Conservation (phyloP, 495 filamentous ascomycete species). For the Durotheca rogersii region DNA sequence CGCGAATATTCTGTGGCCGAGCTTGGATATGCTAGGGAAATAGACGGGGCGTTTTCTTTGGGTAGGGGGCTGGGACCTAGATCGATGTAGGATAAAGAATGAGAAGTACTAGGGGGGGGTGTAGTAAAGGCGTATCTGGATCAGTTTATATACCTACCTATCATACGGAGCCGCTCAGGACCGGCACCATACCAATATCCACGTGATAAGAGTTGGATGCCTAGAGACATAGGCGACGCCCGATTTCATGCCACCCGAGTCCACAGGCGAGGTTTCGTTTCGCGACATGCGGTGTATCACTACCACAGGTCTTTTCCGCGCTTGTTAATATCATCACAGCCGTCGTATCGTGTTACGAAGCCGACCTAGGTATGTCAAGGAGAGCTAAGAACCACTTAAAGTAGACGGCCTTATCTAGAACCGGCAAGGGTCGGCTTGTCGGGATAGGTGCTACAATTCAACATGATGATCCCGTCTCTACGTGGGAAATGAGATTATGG, state of each 20-base stretch:
- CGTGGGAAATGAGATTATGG: too few relatives aligned
- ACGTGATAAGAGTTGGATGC: too few relatives aligned
- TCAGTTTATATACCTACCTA: background rate
- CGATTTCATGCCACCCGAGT: too few relatives aligned
- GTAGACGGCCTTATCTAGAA: too few relatives aligned
- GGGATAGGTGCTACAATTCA: too few relatives aligned
- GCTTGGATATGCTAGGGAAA: slow-evolving; percentile 1
- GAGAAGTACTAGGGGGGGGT: background rate
- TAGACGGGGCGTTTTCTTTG: background rate
- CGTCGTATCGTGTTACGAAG: background rate
- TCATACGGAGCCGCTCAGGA: background rate
- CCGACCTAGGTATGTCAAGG: too few relatives aligned
- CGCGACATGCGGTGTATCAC: background rate
- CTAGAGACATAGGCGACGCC: too few relatives aligned
- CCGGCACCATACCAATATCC: too few relatives aligned
- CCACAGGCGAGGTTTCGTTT: too few relatives aligned
- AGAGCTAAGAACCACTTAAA: too few relatives aligned
- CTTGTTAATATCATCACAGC: background rate
- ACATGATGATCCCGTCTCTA: too few relatives aligned
- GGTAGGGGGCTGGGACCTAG: background rate
- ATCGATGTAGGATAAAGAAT: background rate
- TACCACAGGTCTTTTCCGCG: background rate
- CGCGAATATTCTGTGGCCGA: slow-evolving; percentile 13
- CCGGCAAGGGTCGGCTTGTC: too few relatives aligned
- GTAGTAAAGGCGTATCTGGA: background rate